phyloP scores from a whole-genome alignment of 306 rosid species.

The Quillaja saponaria region DNA sequence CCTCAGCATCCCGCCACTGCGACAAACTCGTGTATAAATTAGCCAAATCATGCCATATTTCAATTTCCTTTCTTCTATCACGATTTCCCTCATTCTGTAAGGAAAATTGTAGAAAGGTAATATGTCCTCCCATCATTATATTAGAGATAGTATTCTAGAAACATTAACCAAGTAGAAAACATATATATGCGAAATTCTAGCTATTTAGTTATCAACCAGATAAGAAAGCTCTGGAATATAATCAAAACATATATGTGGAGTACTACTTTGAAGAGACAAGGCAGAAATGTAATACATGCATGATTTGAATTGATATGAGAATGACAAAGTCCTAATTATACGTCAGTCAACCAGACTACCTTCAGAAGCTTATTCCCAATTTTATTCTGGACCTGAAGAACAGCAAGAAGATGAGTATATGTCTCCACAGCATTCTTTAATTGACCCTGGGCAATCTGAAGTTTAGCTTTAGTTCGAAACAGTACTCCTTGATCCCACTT shows the following conservation, averaged over 20 bases:
- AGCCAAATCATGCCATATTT: slow-evolving; percentile 90
- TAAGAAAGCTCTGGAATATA: not conserved
- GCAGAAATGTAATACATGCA: too few relatives aligned
- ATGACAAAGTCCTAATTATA: too few relatives aligned
- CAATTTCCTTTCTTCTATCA: slow-evolving; percentile 77
- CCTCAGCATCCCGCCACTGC: slow-evolving; percentile 84
- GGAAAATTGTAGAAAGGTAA: slow-evolving; percentile 20
- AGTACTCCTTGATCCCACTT: slow-evolving; percentile 90
- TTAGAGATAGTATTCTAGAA: not conserved
- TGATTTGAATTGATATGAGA: too few relatives aligned
- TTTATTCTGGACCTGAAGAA: slow-evolving; percentile 76
- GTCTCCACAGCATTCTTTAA: slow-evolving; percentile 68
- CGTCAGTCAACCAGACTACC: slow-evolving; percentile 35
- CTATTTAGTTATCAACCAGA: too few relatives aligned
- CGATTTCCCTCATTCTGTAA: slow-evolving; percentile 52
- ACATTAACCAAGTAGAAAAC: not conserved
- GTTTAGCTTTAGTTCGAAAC: slow-evolving; percentile 79
- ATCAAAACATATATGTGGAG: too few relatives aligned
- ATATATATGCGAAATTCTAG: too few relatives aligned
- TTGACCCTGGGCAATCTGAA: slow-evolving; percentile 75
- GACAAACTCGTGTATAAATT: slow-evolving; percentile 64
- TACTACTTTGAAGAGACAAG: too few relatives aligned
- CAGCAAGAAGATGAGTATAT: slow-evolving; percentile 73
- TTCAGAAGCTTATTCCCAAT: slow-evolving; percentile 57
- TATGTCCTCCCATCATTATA: not conserved